Conservation (phyloP, 441 rosid species). For the Aquilaria agallochum region DNA sequence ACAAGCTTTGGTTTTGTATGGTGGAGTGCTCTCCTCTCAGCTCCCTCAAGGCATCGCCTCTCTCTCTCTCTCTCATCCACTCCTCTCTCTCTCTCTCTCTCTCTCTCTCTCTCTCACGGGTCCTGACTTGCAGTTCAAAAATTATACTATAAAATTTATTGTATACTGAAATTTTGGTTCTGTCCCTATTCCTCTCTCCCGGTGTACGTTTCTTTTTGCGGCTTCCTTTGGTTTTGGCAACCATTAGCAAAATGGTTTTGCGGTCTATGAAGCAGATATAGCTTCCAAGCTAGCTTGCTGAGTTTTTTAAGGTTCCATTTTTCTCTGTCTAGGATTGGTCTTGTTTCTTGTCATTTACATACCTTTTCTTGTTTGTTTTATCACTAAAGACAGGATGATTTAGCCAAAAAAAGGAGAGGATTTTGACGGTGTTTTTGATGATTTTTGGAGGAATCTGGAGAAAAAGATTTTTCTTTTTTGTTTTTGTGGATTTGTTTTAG, state of each 20-base stretch:
- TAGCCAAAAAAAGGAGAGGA: too few relatives aligned
- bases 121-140: not conserved
- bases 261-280: not conserved
- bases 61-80: conserved; percentile 27
- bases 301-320: not conserved
- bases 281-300: not conserved
- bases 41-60: conserved; percentile 12
- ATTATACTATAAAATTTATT: not conserved
- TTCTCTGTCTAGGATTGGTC: conserved; percentile 6
- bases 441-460: too few relatives aligned
- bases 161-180: conserved; percentile 1
- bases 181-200: not conserved
- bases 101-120: conserved; percentile 11
- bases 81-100: conserved; percentile 26
- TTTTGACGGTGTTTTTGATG: too few relatives aligned
- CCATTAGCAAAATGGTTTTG: conserved; percentile 9
- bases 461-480: too few relatives aligned
- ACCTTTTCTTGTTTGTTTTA: not conserved
- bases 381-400: not conserved
- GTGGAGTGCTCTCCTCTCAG: conserved; percentile 27
- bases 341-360: not conserved
- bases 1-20: conserved; percentile 22
- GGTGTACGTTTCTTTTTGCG: conserved; percentile 17
- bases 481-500: too few relatives aligned
- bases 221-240: conserved; percentile 18